phyloP scores from a whole-genome alignment of 768 basidiomycete genomes.

The Cyathus striatus region DNA sequence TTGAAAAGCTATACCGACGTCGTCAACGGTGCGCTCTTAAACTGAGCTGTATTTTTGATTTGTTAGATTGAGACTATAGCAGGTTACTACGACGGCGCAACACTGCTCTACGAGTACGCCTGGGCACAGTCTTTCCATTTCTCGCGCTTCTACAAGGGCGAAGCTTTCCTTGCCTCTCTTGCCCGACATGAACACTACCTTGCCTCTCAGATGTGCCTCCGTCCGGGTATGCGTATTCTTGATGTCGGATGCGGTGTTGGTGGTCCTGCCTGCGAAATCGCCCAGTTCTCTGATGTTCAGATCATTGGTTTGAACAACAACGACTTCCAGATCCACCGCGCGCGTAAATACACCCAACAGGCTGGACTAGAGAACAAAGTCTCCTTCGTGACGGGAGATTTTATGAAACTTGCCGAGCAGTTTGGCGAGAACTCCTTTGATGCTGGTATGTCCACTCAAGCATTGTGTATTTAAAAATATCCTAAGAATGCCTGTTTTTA shows the following conservation, averaged over 20 bases:
- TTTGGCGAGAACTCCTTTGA: slow-evolving; percentile 94
- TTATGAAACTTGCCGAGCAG: slow-evolving; percentile 89
- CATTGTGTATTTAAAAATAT: not conserved
- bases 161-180: slow-evolving; percentile 65
- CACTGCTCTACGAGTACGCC: slow-evolving; percentile 91
- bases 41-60: no score
- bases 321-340: slow-evolving; percentile 89
- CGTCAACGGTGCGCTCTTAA: slow-evolving; percentile 81
- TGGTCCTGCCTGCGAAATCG: slow-evolving; percentile 94
- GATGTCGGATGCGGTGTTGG: slow-evolving; percentile 99
- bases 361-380: slow-evolving; percentile 76
- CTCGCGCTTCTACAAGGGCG: slow-evolving; percentile 94
- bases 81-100: slow-evolving; percentile 98
- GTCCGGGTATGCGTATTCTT: slow-evolving; percentile 90
- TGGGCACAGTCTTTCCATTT: slow-evolving; percentile 94
- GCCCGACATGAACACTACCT: slow-evolving; percentile 99
- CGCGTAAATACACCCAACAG: slow-evolving; percentile 72
- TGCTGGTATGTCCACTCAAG: slow-evolving; percentile 66
- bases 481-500: slow-evolving; percentile 19
- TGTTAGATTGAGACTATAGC: no score
- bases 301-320: slow-evolving; percentile 95
- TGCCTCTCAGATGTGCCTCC: slow-evolving; percentile 76
- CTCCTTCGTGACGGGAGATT: slow-evolving; percentile 87
- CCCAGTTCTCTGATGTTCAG: slow-evolving; percentile 79
- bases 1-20: slow-evolving; percentile 86